phyloP scores from a whole-genome alignment of 2,329 filamentous ascomycete species.

The Annulohypoxylon truncatum region DNA sequence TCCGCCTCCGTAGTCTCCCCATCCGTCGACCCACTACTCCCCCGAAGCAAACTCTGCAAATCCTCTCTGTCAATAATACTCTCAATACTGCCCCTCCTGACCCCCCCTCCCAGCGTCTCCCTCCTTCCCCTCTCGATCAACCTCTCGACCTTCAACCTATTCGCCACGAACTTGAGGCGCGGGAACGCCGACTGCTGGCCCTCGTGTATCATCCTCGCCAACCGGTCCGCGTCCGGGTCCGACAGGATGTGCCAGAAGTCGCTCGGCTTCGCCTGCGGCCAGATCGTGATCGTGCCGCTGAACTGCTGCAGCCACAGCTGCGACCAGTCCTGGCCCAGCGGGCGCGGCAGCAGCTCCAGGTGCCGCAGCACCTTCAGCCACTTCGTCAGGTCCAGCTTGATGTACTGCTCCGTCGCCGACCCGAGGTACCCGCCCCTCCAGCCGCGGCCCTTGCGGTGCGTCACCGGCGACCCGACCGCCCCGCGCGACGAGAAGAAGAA shows the following conservation, averaged over 20 bases:
- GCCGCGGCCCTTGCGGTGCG: constrained; percentile 89
- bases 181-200: constrained; percentile 92
- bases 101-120: constrained; percentile 62
- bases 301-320: constrained; percentile 97
- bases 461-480: constrained; percentile 91
- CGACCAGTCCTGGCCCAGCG: constrained; percentile 94
- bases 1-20: constrained; percentile 47
- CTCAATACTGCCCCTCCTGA: constrained; percentile 65
- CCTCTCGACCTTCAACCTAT: constrained; percentile 85
- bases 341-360: constrained; percentile 89
- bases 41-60: constrained; percentile 60
- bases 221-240: constrained; percentile 79
- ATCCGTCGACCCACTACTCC: constrained; percentile 41
- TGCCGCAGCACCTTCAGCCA: constrained; percentile 96
- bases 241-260: constrained; percentile 90
- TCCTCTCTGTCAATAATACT: constrained; percentile 72
- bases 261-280: constrained; percentile 81
- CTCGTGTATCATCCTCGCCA: constrained; percentile 89
- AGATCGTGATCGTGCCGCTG: constrained; percentile 93
- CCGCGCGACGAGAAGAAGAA: constrained; percentile 98
- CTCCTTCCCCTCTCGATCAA: constrained; percentile 69
- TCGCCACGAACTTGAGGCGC: constrained; percentile 90
- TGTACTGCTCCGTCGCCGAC: constrained; percentile 90
- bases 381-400: constrained; percentile 96
- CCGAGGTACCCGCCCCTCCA: constrained; percentile 97